These are phyloP conservation scores for Naganishia albida DNA, from an alignment of 1,284 basidiomycete species.

Conservation along the genomic window DNA sequence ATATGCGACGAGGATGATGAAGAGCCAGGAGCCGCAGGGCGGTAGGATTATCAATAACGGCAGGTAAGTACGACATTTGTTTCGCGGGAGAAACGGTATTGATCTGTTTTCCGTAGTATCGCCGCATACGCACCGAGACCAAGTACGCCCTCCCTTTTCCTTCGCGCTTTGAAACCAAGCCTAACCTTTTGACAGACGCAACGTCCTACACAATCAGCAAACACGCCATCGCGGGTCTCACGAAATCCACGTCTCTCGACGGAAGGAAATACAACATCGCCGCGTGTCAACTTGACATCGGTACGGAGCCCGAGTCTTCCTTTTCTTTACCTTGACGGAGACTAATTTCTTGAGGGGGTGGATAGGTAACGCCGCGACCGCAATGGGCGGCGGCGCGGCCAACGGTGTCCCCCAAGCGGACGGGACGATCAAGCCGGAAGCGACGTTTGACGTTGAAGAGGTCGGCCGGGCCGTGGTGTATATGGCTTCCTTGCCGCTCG, in stretches of 20 bases:
- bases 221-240: constrained; percentile 73
- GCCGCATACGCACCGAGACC: constrained; percentile 73
- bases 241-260: constrained; percentile 72
- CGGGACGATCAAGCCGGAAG: constrained; percentile 63
- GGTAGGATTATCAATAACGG: constrained; percentile 85
- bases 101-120: constrained; percentile 54
- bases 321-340: neutral
- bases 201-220: constrained; percentile 73
- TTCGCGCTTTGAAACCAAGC: too few relatives aligned
- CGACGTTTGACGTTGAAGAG: constrained; percentile 67
- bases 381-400: constrained; percentile 58
- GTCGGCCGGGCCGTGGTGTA: constrained; percentile 71
- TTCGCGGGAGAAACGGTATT: neutral
- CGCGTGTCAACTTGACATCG: constrained; percentile 77
- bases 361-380: constrained; percentile 68
- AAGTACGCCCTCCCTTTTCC: constrained; percentile 36
- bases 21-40: constrained; percentile 68
- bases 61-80: too few relatives aligned
- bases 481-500: constrained; percentile 66
- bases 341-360: too few relatives aligned
- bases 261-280: constrained; percentile 71
- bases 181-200: constrained; percentile 50
- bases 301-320: constrained; percentile 47
- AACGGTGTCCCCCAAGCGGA: constrained; percentile 67
- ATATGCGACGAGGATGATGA: constrained; percentile 74